phyloP scores from a whole-genome alignment of 305 asterid genomes.

The Ajuga reptans region DNA sequence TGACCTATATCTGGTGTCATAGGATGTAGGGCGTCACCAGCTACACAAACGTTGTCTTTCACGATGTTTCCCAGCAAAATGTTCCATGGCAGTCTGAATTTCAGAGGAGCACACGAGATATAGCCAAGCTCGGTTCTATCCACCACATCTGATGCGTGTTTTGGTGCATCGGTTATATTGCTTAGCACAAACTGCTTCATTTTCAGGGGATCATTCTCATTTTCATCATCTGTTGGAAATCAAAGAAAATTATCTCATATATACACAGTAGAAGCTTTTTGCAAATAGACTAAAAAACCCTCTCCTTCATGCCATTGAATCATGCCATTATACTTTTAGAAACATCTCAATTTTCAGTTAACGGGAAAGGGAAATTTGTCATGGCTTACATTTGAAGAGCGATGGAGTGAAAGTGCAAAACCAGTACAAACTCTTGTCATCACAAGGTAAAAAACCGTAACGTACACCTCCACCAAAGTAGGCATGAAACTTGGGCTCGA shows the following conservation, averaged over 20 bases:
- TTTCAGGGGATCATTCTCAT: conserved; percentile 28
- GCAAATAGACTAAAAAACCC: too few species aligned
- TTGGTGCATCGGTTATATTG: conserved; percentile 16
- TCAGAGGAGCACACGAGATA: conserved; percentile 34
- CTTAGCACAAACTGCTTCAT: conserved; percentile 49
- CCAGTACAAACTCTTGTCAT: conserved; percentile 54
- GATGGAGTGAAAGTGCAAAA: conserved; percentile 53
- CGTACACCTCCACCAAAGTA: conserved; percentile 59
- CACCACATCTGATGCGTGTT: conserved; percentile 24
- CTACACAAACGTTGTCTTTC: conserved; percentile 35
- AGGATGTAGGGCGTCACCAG: conserved; percentile 61
- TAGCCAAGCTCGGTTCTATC: conserved; percentile 32
- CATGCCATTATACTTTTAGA: too few species aligned
- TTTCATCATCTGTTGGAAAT: conserved; percentile 31
- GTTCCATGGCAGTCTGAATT: conserved; percentile 37
- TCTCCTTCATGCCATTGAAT: too few species aligned
- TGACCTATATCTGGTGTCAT: conserved; percentile 63
- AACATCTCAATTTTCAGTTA: too few species aligned
- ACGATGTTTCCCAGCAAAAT: conserved; percentile 33
- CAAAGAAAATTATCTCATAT: not conserved
- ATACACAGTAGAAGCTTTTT: not conserved
- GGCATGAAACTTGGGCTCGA: conserved; percentile 38
- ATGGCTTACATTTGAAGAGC: conserved; percentile 38
- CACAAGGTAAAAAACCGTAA: conserved; percentile 55
- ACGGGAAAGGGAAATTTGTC: not conserved